Evolutionary conservation across 371 early-diverging fungal species (phyloP).

Genomic region (Mycotypha africana): DNA sequence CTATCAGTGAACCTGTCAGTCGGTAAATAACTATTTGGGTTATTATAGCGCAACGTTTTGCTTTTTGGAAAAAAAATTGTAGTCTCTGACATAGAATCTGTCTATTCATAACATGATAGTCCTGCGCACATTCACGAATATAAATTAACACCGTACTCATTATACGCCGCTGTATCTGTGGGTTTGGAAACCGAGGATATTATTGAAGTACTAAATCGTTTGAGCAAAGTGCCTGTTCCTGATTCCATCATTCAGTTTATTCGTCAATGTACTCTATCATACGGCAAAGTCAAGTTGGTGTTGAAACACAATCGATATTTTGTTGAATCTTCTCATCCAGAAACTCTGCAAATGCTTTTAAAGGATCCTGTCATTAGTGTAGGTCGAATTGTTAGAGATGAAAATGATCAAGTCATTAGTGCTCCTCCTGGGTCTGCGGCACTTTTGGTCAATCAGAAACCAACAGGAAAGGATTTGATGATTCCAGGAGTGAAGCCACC

Average conservation of each 20-base stretch:
- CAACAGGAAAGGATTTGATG: slow-evolving; percentile 55
- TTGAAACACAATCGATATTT: slow-evolving; percentile 94
- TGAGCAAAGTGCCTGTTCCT: slow-evolving; percentile 90
- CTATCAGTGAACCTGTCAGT: slow-evolving; percentile 98
- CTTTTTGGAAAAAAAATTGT: no score
- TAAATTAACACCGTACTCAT: slow-evolving; percentile 94
- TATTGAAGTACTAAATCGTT: slow-evolving; percentile 85
- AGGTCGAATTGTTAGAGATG: slow-evolving; percentile 59
- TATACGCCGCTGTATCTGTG: slow-evolving; percentile 99
- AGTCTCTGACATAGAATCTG: no score
- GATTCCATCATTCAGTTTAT: slow-evolving; percentile 86
- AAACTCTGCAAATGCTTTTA: slow-evolving; percentile 78
- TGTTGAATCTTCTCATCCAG: slow-evolving; percentile 87
- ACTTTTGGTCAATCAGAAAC: slow-evolving; percentile 36
- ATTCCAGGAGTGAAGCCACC: slow-evolving; percentile 53
- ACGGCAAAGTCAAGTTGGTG: slow-evolving; percentile 98
- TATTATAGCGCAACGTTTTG: no score
- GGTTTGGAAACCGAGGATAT: slow-evolving; percentile 97
- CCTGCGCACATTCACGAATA: slow-evolving; percentile 98
- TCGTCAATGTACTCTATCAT: slow-evolving; percentile 86
- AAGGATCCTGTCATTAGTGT: slow-evolving; percentile 75
- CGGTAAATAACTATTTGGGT: no score
- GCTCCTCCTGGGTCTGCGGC: slow-evolving; percentile 22
- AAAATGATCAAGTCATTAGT: slow-evolving; percentile 32
- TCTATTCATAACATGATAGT: slow-evolving; percentile 34